Evolutionary conservation across 2,329 filamentous ascomycete species (phyloP), one percentile per base, ranked within the genome.

Genomic region (Ceratocystiopsis minuta): DNA sequence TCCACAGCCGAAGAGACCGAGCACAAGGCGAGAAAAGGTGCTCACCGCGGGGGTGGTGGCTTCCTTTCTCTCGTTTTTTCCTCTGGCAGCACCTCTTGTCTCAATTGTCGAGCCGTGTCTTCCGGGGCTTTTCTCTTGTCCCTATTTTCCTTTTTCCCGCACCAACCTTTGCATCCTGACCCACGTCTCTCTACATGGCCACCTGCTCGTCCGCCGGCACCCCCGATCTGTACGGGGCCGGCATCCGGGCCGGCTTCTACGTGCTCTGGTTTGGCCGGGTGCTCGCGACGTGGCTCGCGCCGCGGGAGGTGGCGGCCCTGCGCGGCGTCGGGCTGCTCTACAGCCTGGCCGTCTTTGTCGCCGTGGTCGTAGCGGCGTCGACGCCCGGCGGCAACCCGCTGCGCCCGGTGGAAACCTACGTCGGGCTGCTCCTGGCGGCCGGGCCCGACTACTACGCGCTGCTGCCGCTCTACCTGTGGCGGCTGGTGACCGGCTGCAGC

Each of bases 191-290:
- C 4, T 10, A 10, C n/a, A 34, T 34, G n/a, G 40, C 65, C 36
- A 71, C 51, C 51, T 77, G 69, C 35, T 72, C 67, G 2, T 72
- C 55, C 3, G 74, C 65, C 28, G 42, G 35, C 31, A 40, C 40
- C 39, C 42, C 42, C 12, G 42, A 46, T 18, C 36, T 44, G 34
- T 46, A 46, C 42, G 45, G 45, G 17, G 36, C 42, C 11, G 42
- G 45, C 37, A 42, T 46, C 34, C 42, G 45, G 9, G 32, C 18
- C 28, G 45, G 36, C 24, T 44, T 44, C 24, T 46, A 46, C 34
- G 16, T 44, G 17, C 45, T 41, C 9, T 46, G 43, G 43, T 43
- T 42, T 12, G 45, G 39, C 32, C 15, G 39, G 18, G 16, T 46
- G 3, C 6, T 41, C 2, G 36, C 37, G 2, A 14, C 28, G 13